phyloP scores from a whole-genome alignment of 129 eudicot species.

The Gnaphalium uliginosum region DNA sequence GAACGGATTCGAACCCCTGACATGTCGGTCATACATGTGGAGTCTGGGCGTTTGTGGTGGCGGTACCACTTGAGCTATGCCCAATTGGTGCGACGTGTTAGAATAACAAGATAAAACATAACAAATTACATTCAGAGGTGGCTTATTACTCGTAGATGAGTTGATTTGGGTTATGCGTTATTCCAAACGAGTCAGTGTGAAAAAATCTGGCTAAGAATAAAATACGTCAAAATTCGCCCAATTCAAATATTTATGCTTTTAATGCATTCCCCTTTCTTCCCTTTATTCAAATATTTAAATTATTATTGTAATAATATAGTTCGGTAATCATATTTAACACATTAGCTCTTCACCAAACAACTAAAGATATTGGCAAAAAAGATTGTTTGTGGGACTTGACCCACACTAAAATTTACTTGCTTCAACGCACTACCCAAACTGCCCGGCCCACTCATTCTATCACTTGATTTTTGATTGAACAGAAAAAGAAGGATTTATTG shows the following conservation, averaged over 20 bases:
- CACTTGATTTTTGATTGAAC: neutral
- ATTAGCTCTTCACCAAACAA: neutral
- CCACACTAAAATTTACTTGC: neutral
- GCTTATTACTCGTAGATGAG: neutral
- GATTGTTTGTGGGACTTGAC: neutral
- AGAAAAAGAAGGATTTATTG: too few relatives aligned
- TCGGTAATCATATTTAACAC: neutral
- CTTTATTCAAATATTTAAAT: neutral
- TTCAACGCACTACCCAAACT: neutral
- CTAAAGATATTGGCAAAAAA: neutral
- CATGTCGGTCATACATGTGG: too few relatives aligned
- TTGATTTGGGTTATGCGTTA: neutral
- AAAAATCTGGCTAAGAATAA: neutral
- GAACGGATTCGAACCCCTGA: too few relatives aligned
- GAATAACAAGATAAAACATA: conserved; percentile 3
- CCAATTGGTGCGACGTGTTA: neutral
- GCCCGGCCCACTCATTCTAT: neutral
- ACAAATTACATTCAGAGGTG: neutral
- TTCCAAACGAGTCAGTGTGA: neutral
- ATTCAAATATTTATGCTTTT: neutral
- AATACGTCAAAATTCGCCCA: neutral
- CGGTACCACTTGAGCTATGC: too few relatives aligned
- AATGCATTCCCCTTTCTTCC: neutral
- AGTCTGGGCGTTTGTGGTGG: too few relatives aligned
- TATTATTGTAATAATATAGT: neutral